These are phyloP conservation scores for Chrysoporthe puriensis DNA, from an alignment of 2,329 filamentous ascomycete species.

Conservation along the genomic window DNA sequence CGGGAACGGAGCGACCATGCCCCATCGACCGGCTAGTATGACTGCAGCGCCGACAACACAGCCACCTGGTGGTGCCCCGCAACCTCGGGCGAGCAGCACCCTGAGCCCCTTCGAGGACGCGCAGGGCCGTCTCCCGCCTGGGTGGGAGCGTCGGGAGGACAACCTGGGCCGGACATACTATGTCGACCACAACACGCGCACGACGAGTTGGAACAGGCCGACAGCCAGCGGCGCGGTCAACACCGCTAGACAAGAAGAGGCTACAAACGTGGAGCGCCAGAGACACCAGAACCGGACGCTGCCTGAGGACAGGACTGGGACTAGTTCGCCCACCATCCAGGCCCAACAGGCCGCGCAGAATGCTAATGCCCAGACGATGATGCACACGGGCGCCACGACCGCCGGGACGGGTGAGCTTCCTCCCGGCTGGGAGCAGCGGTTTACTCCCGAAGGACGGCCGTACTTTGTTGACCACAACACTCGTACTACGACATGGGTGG, in stretches of 20 bases:
- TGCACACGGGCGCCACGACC: conserved; percentile 93
- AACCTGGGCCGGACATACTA: conserved; percentile 96
- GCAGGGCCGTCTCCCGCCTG: conserved; percentile 88
- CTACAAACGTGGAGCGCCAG: conserved; percentile 89
- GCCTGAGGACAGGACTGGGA: conserved; percentile 91
- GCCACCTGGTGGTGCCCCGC: conserved; percentile 43
- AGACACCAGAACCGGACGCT: conserved; percentile 94
- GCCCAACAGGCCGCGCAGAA: conserved; percentile 50
- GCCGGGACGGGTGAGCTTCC: conserved; percentile 94
- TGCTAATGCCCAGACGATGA: conserved; percentile 74
- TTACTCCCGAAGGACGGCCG: conserved; percentile 89
- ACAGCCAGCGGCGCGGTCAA: conserved; percentile 77
- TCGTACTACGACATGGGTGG: conserved; percentile 96
- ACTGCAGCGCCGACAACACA: conserved; percentile 40
- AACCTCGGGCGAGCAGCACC: conserved; percentile 52
- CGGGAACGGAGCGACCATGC: conserved; percentile 46
- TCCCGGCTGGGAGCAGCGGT: conserved; percentile 93
- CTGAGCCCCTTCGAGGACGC: conserved; percentile 95
- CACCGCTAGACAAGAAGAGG: conserved; percentile 80
- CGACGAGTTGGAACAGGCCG: conserved; percentile 94
- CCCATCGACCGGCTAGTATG: conserved; percentile 53
- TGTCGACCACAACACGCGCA: conserved; percentile 95
- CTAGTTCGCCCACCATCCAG: conserved; percentile 82
- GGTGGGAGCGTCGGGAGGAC: conserved; percentile 96
- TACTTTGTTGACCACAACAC: conserved; percentile 99